phyloP scores from a whole-genome alignment of 495 filamentous ascomycete species.

The Apiosordaria backusii region DNA sequence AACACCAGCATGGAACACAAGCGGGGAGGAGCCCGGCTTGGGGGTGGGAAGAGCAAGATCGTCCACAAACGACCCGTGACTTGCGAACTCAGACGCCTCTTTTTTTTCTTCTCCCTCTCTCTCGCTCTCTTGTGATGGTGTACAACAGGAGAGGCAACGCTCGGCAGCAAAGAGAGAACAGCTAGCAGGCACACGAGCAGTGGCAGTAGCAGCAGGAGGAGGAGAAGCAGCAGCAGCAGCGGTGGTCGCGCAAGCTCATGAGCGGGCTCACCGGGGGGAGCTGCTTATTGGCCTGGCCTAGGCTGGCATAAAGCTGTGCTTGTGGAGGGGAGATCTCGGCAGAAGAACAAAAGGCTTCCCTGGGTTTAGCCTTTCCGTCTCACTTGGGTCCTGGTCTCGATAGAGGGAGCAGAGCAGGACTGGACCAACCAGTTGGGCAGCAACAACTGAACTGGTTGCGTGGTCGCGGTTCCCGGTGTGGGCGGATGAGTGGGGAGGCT shows the following conservation, averaged over 20 bases:
- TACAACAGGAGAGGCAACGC: conserved; percentile 2
- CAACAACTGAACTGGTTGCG: conserved; percentile 22
- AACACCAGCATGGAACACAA: conserved; percentile 30
- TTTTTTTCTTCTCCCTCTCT: not conserved
- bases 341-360: conserved; percentile 15
- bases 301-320: conserved; percentile 1
- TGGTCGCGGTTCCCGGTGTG: conserved; percentile 15
- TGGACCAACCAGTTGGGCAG: conserved; percentile 31
- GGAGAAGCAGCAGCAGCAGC: not conserved
- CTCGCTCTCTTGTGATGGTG: conserved; percentile 1
- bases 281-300: conserved; percentile 17
- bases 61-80: conserved; percentile 19
- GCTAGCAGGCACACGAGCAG: not conserved
- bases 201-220: not conserved
- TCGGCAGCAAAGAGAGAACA: not conserved
- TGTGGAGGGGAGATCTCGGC: conserved; percentile 13
- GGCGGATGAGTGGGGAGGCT: conserved; percentile 23
- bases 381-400: conserved; percentile 16
- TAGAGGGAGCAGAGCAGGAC: conserved; percentile 1
- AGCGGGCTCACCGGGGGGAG: conserved; percentile 11
- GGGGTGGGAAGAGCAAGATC: conserved; percentile 9
- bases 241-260: conserved; percentile 10
- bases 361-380: conserved; percentile 16
- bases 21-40: conserved; percentile 16
- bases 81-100: conserved; percentile 3